These are phyloP conservation scores for Phytophthora brassicae DNA, from an alignment of 352 stramenopile genomes.

Conservation along the genomic window DNA sequence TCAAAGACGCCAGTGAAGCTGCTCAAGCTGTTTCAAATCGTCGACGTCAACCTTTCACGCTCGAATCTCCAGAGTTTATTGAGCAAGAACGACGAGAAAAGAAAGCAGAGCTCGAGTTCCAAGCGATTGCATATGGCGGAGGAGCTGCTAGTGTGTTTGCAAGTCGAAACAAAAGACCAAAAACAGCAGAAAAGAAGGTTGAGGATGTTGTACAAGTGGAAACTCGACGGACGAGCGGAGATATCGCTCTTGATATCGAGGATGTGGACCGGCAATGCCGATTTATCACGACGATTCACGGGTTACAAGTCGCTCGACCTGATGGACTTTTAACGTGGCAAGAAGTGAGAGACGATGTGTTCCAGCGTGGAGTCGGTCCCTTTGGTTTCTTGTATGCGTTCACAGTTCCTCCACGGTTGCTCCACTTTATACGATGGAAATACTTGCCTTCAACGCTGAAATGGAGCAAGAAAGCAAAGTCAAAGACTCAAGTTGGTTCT, in stretches of 20 bases:
- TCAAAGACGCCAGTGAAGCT: slow-evolving; percentile 80
- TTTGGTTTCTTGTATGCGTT: slow-evolving; percentile 72
- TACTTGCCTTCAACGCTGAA: slow-evolving; percentile 47
- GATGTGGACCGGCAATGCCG: slow-evolving; percentile 58
- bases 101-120: slow-evolving; percentile 82
- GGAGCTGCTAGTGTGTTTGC: slow-evolving; percentile 33
- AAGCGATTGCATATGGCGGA: slow-evolving; percentile 76
- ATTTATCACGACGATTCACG: slow-evolving; percentile 36
- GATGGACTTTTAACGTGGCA: slow-evolving; percentile 53
- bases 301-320: slow-evolving; percentile 34
- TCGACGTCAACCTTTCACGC: slow-evolving; percentile 64
- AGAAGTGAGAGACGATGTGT: slow-evolving; percentile 44
- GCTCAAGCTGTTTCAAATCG: slow-evolving; percentile 70
- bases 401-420: slow-evolving; percentile 48
- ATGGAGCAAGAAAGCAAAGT: slow-evolving; percentile 11
- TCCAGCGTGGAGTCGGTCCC: slow-evolving; percentile 45
- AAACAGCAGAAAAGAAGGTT: slow-evolving; percentile 20
- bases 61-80: slow-evolving; percentile 81
- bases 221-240: slow-evolving; percentile 39
- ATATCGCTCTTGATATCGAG: slow-evolving; percentile 73
- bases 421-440: slow-evolving; percentile 48
- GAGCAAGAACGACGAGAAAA: slow-evolving; percentile 69
- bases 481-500: not conserved
- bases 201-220: slow-evolving; percentile 14
- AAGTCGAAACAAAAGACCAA: slow-evolving; percentile 49